phyloP scores from a whole-genome alignment of 1,284 basidiomycete genomes.

The Apiotrichum gamsii region DNA sequence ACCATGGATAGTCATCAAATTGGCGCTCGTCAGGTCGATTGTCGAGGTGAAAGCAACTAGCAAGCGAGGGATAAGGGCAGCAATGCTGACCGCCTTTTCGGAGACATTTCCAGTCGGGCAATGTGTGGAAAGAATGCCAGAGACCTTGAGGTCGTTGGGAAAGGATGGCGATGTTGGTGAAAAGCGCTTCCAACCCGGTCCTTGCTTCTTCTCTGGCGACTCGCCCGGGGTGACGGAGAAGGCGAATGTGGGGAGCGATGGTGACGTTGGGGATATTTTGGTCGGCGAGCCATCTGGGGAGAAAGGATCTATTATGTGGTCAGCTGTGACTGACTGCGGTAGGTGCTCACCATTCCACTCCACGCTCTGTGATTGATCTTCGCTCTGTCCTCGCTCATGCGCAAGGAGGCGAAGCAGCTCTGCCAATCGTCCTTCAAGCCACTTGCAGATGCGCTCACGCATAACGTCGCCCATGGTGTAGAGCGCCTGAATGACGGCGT shows the following conservation, averaged over 20 bases:
- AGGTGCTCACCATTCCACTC: slow-evolving; percentile 8
- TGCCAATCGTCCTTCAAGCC: slow-evolving; percentile 45
- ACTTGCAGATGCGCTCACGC: slow-evolving; percentile 48
- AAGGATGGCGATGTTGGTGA: slow-evolving; percentile 24
- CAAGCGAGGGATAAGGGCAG: slow-evolving; percentile 27
- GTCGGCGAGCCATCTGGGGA: not conserved
- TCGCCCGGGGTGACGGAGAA: slow-evolving; percentile 12
- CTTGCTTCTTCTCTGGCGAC: not conserved
- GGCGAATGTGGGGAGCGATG: slow-evolving; percentile 15
- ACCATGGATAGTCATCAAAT: slow-evolving; percentile 50
- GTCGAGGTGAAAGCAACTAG: slow-evolving; percentile 29
- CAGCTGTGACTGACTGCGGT: not conserved
- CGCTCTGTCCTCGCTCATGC: slow-evolving; percentile 14
- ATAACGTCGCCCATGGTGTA: slow-evolving; percentile 43
- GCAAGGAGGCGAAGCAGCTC: slow-evolving; percentile 24
- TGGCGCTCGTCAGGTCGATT: slow-evolving; percentile 22
- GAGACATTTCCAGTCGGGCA: slow-evolving; percentile 7
- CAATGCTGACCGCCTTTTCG: slow-evolving; percentile 13
- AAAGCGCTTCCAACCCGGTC: slow-evolving; percentile 27
- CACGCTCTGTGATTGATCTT: not conserved
- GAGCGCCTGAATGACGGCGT: slow-evolving; percentile 32
- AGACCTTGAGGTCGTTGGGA: slow-evolving; percentile 9
- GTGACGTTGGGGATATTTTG: not conserved
- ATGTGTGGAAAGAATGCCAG: slow-evolving; percentile 27
- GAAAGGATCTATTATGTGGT: slow-evolving; percentile 11